Evolutionary conservation across 257 asterid genomes (phyloP).

Genomic region (Gynochthodes officinalis): DNA sequence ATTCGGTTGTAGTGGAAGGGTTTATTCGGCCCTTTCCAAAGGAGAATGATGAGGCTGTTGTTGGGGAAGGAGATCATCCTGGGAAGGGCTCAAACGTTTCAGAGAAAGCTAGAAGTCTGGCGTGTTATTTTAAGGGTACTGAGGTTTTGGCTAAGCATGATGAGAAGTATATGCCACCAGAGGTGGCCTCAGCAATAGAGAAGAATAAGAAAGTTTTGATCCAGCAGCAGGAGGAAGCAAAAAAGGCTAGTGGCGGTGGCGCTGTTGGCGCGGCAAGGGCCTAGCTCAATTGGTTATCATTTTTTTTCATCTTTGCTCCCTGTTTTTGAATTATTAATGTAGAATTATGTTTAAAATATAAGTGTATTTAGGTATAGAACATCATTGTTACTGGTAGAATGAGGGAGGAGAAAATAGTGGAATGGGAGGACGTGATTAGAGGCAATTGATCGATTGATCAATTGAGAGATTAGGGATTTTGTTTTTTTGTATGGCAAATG

Average conservation of each 20-base stretch:
- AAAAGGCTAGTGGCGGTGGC: conserved; percentile 8
- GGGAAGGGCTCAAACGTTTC: conserved; percentile 31
- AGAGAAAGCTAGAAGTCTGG: conserved; percentile 69
- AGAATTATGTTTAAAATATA: neutral
- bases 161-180: conserved; percentile 96
- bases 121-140: conserved; percentile 59
- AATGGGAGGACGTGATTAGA: neutral
- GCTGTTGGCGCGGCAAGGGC: conserved; percentile 7
- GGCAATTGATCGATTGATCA: conserved; percentile 3
- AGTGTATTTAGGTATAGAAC: neutral
- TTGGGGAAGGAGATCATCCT: conserved; percentile 27
- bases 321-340: neutral
- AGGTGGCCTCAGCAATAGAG: conserved; percentile 78
- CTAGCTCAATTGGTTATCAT: conserved; percentile 15
- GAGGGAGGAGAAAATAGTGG: neutral
- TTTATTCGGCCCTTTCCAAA: conserved; percentile 56
- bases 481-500: neutral
- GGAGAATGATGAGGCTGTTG: conserved; percentile 34
- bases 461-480: neutral
- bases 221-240: conserved; percentile 15
- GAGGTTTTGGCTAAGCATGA: conserved; percentile 94
- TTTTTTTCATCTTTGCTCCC: neutral
- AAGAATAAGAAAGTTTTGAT: conserved; percentile 61
- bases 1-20: conserved; percentile 91
- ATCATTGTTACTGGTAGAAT: neutral